Conservation (phyloP, 345 rosid genomes). For the Melaleuca quinquenervia region DNA sequence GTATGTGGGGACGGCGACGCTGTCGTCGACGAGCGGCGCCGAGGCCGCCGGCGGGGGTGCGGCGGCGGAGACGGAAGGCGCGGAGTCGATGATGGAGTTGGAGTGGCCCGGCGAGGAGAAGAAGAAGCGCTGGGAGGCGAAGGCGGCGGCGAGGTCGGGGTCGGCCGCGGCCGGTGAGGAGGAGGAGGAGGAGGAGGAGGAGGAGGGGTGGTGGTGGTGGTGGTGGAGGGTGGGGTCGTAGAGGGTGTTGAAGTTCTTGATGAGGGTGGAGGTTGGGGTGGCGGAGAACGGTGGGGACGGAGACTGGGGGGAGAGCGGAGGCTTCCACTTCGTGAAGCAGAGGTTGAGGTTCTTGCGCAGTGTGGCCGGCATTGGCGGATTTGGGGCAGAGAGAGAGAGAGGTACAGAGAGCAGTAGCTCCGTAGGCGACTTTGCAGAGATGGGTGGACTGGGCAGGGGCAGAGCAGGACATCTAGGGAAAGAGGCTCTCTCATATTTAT, state of each 20-base stretch:
- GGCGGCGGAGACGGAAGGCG: neutral
- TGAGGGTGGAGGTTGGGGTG: constrained; percentile 7
- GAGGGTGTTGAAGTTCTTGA: constrained; percentile 38
- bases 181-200: constrained; percentile 2
- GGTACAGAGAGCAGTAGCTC: neutral
- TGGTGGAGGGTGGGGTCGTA: constrained; percentile 6
- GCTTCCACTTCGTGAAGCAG: constrained; percentile 41
- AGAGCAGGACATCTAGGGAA: neutral
- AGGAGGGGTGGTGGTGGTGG: constrained; percentile 3
- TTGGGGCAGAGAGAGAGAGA: neutral
- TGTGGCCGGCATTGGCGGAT: constrained; percentile 7
- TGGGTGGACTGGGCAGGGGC: neutral
- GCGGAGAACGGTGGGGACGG: constrained; percentile 4
- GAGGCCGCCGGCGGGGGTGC: neutral
- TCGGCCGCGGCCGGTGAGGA: constrained; percentile 7
- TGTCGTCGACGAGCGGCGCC: constrained; percentile 11
- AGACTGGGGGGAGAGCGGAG: constrained; percentile 9
- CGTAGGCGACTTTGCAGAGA: neutral
- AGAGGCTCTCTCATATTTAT: neutral
- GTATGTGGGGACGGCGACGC: constrained; percentile 50
- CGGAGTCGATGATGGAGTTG: constrained; percentile 73
- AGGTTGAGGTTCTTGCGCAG: constrained; percentile 33
- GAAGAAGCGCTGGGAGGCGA: constrained; percentile 84
- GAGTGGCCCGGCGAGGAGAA: constrained; percentile 86
- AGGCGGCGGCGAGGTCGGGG: constrained; percentile 58